These are phyloP conservation scores for Pinus albicaulis DNA, from an alignment of 75 land plant species.

Conservation along the genomic window DNA sequence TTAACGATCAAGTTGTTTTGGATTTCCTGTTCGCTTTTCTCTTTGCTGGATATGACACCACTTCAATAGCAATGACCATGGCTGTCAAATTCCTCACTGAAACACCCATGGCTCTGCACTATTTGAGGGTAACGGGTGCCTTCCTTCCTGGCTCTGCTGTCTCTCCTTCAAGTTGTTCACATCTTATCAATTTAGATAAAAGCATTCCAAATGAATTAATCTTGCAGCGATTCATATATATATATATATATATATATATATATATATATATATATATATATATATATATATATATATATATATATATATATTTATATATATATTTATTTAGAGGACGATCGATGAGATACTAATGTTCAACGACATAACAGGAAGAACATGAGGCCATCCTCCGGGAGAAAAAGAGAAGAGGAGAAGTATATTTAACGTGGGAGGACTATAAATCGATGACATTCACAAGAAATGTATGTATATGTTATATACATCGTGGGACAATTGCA, in stretches of 20 bases:
- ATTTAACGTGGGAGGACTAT: conserved; percentile 5
- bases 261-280: too few species aligned
- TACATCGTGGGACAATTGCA: background rate
- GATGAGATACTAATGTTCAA: too few species aligned
- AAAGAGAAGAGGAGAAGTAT: background rate
- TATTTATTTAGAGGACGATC: too few species aligned
- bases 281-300: too few species aligned
- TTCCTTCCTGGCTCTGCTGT: too few species aligned
- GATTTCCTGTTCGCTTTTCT: conserved; percentile 22
- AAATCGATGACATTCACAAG: conserved; percentile 21
- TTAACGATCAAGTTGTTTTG: conserved; percentile 5
- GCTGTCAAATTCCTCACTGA: conserved; percentile 32
- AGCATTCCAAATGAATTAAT: too few species aligned
- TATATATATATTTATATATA: too few species aligned
- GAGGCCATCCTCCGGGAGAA: background rate
- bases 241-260: too few species aligned
- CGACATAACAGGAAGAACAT: conserved; percentile 5
- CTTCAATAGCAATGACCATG: conserved; percentile 23
- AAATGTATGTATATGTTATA: background rate
- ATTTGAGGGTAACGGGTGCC: conserved; percentile 9
- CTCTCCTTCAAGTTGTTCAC: too few species aligned
- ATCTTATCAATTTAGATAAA: too few species aligned
- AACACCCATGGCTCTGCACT: conserved; percentile 7
- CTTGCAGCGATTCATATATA: too few species aligned
- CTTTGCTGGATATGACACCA: conserved; percentile 37